phyloP scores from a whole-genome alignment of 495 filamentous ascomycete species.

The Symbiotaphrina buchneri region DNA sequence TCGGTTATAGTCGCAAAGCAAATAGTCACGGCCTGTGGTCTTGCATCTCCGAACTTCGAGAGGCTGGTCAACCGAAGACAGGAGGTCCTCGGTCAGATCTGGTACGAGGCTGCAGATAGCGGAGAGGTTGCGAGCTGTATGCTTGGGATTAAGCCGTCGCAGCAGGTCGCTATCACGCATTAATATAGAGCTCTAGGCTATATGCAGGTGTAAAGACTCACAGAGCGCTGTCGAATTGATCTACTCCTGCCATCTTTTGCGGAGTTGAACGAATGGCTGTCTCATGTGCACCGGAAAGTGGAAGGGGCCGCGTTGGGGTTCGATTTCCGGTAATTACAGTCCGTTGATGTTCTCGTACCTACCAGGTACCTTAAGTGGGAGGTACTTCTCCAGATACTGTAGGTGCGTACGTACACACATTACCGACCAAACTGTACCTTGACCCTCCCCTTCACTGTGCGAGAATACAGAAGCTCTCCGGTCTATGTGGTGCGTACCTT shows the following conservation, averaged over 20 bases:
- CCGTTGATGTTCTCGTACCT: too few relatives aligned
- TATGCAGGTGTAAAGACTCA: constrained; percentile 19
- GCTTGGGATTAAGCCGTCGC: constrained; percentile 85
- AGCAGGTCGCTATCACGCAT: constrained; percentile 98
- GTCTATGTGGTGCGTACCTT: too few relatives aligned
- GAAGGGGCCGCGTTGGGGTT: too few relatives aligned
- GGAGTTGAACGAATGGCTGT: too few relatives aligned
- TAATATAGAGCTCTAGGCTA: constrained; percentile 2
- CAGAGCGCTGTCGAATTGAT: constrained; percentile 41
- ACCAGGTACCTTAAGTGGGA: too few relatives aligned
- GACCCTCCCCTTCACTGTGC: too few relatives aligned
- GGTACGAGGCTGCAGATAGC: constrained; percentile 70
- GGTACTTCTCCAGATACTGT: too few relatives aligned
- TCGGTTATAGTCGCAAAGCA: constrained; percentile 98
- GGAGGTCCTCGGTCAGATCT: constrained; percentile 87
- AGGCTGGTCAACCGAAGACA: constrained; percentile 91
- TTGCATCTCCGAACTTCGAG: constrained; percentile 66
- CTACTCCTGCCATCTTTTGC: constrained; percentile 25
- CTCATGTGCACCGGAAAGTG: too few relatives aligned
- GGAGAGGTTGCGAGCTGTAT: constrained; percentile 65
- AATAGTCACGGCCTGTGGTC: constrained; percentile 81
- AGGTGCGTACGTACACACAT: too few relatives aligned
- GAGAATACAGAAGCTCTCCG: too few relatives aligned
- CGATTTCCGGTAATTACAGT: too few relatives aligned
- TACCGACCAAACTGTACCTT: too few relatives aligned